phyloP scores from a whole-genome alignment of 2,329 filamentous ascomycete species.

The Venturia aucupariae region DNA sequence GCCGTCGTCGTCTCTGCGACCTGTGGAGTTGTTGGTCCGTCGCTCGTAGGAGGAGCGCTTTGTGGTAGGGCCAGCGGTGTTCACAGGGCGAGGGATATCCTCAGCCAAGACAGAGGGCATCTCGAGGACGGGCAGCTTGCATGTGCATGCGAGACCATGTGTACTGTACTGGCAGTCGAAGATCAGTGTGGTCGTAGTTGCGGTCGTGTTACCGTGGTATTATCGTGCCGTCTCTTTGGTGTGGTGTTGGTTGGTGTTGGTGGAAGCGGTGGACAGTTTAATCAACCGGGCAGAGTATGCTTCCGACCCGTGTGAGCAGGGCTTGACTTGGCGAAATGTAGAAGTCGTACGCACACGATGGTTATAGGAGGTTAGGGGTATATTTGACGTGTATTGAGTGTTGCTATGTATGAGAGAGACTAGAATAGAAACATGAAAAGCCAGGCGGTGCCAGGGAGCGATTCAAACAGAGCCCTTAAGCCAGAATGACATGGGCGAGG shows the following conservation, averaged over 20 bases:
- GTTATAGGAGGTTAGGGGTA: not conserved
- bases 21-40: constrained; percentile 17
- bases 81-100: constrained; percentile 30
- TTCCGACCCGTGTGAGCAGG: not conserved
- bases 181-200: not conserved
- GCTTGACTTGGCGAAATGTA: constrained; percentile 8
- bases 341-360: not conserved
- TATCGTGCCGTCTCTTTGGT: not conserved
- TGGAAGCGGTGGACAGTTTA: not conserved
- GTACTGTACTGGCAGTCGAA: not conserved
- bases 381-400: not conserved
- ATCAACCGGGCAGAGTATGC: not conserved
- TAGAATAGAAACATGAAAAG: not conserved
- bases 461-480: not conserved
- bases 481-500: not conserved
- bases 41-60: constrained; percentile 21
- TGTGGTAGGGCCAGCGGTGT: constrained; percentile 20
- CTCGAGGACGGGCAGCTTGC: constrained; percentile 29
- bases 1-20: not conserved
- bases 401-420: not conserved
- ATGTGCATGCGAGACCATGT: not conserved
- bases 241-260: not conserved
- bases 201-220: not conserved
- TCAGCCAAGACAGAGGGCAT: constrained; percentile 45
- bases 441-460: not conserved